Conservation (phyloP, 2,329 filamentous ascomycete species). For the Huntiella moniliformis region DNA sequence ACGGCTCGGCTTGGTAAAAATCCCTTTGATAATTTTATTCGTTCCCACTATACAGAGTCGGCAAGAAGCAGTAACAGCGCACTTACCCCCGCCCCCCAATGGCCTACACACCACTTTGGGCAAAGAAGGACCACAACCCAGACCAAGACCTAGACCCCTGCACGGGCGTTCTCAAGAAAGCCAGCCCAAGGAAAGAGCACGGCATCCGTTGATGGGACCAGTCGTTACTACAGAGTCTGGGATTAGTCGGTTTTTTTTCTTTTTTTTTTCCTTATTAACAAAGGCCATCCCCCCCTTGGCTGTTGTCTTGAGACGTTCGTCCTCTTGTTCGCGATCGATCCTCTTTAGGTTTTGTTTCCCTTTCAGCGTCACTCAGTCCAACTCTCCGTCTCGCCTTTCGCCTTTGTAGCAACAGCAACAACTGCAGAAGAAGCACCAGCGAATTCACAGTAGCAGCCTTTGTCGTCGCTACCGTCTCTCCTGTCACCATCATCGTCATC, state of each 20-base stretch:
- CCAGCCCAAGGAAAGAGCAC: too few species aligned
- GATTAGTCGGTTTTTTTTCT: background rate
- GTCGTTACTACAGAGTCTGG: background rate
- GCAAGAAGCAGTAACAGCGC: too few species aligned
- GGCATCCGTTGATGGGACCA: background rate
- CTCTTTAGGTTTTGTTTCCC: constrained; percentile 7
- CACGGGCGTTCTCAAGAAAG: too few species aligned
- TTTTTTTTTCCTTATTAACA: constrained; percentile 10
- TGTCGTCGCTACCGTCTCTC: background rate
- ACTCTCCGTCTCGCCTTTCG: constrained; percentile 3
- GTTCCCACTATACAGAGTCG: too few species aligned
- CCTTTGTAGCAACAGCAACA: background rate
- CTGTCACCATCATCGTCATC: background rate
- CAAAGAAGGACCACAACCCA: too few species aligned
- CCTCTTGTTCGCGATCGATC: constrained; percentile 10
- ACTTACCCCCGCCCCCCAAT: too few species aligned
- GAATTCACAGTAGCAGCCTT: background rate
- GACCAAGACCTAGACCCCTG: too few species aligned
- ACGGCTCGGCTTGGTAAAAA: background rate
- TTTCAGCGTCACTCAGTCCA: constrained; percentile 6
- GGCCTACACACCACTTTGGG: too few species aligned
- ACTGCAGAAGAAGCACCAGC: too few species aligned
- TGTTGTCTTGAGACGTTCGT: constrained; percentile 1
- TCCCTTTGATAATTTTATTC: constrained; percentile 10
- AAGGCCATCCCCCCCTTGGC: constrained; percentile 8